Percentiles rank a stretch among this genome's conserved stretches.
phyloP scores from a whole-genome alignment of 2,329 filamentous ascomycete genomes.

The Scolecobasidium constrictum region DNA sequence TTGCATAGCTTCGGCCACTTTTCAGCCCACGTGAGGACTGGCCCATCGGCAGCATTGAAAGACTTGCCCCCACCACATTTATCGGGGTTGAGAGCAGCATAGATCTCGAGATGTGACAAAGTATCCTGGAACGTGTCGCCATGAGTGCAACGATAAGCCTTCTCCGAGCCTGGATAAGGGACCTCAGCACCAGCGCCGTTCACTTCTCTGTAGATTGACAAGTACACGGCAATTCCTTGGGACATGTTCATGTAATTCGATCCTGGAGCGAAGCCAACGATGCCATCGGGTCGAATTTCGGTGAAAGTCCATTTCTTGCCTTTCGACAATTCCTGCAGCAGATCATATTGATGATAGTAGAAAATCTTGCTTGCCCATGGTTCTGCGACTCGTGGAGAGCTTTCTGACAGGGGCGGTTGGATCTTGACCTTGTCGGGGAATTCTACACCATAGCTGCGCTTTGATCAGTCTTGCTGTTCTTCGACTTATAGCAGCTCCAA shows the following conservation, averaged over 20 bases:
- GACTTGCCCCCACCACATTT: slow-evolving; percentile 14
- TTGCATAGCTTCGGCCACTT: slow-evolving; percentile 12
- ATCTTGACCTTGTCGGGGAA: no score
- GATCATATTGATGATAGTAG: slow-evolving; percentile 36
- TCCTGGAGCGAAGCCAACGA: slow-evolving; percentile 33
- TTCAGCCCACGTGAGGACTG: slow-evolving; percentile 9
- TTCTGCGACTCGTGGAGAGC: slow-evolving; percentile 29
- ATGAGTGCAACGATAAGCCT: slow-evolving; percentile 22
- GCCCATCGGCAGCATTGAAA: slow-evolving; percentile 23
- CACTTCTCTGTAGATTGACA: slow-evolving; percentile 19
- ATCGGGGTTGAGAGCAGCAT: slow-evolving; percentile 15
- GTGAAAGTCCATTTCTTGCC: slow-evolving; percentile 34
- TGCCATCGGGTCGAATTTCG: slow-evolving; percentile 33
- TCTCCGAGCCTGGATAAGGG: slow-evolving; percentile 26
- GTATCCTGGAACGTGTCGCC: slow-evolving; percentile 27
- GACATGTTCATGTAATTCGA: slow-evolving; percentile 33
- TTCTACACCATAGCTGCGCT: no score
- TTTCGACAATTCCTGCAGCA: slow-evolving; percentile 23
- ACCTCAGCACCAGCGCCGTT: slow-evolving; percentile 14
- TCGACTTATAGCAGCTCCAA: no score
- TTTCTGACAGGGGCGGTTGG: slow-evolving; percentile 28
- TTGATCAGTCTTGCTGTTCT: no score
- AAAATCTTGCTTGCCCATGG: slow-evolving; percentile 33
- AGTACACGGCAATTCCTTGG: slow-evolving; percentile 28
- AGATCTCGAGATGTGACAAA: slow-evolving; percentile 15